Evolutionary conservation across 2,329 filamentous ascomycete species (phyloP).

Genomic region (Metarhizium guizhouense): DNA sequence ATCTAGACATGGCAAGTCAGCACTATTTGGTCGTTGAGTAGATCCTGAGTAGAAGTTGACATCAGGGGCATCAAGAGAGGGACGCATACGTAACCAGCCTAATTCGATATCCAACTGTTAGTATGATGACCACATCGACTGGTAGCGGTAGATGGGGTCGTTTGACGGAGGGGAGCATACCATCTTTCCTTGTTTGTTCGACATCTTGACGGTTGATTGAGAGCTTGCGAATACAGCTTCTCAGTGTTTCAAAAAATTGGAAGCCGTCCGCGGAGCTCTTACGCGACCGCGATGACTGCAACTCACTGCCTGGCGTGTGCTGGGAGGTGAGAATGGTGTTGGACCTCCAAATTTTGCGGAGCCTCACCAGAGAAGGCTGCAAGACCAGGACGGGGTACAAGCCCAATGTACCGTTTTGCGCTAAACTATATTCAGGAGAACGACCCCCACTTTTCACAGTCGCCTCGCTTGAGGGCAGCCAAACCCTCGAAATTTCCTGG

Average conservation of each 20-base stretch:
- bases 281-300: slow-evolving; percentile 26
- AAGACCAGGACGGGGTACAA: slow-evolving; percentile 17
- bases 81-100: slow-evolving; percentile 63
- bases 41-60: not conserved
- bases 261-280: slow-evolving; percentile 28
- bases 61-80: slow-evolving; percentile 13
- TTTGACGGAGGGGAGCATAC: slow-evolving; percentile 49
- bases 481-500: slow-evolving; percentile 30
- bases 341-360: slow-evolving; percentile 36
- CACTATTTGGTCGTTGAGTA: not conserved
- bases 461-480: slow-evolving; percentile 27
- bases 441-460: slow-evolving; percentile 10
- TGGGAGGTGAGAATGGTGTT: slow-evolving; percentile 27
- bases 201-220: slow-evolving; percentile 23
- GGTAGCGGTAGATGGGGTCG: slow-evolving; percentile 15
- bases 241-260: slow-evolving; percentile 33
- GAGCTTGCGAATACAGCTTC: slow-evolving; percentile 22
- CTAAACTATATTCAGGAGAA: slow-evolving; percentile 14
- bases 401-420: slow-evolving; percentile 17
- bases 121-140: slow-evolving; percentile 41
- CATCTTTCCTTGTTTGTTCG: slow-evolving; percentile 97
- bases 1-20: slow-evolving; percentile 49
- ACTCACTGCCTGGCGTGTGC: slow-evolving; percentile 34
- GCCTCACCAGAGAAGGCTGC: slow-evolving; percentile 32
- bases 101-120: slow-evolving; percentile 43